Base-by-base conservation (phyloP, 495 filamentous ascomycete genomes). In the Amniculicola lignicola region DNA sequence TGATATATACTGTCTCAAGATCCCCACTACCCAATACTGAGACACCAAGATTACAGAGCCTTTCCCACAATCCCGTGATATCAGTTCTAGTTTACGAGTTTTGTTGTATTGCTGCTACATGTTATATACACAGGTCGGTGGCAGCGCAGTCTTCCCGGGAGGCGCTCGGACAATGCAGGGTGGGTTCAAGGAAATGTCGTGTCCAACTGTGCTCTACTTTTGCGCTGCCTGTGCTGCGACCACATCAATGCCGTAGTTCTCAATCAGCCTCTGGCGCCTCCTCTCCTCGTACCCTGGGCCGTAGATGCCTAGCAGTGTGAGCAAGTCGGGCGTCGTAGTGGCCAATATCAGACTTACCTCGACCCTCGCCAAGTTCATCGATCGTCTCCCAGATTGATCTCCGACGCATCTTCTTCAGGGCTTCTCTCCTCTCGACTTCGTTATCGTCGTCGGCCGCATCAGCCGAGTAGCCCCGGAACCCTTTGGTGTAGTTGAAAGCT, bases 201-300 rank as follows among this genome's bases (percentile, higher is more conserved):
- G n/a, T n/a, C n/a, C n/a, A n/a, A n/a, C n/a, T n/a, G n/a, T n/a
- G n/a, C n/a, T n/a, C n/a, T n/a, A n/a, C n/a, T 33, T 7, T 33
- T 33, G 7, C 29, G 7, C 7, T 7, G 9, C 35, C 33, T 39
- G 11, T 39, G 48, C 48, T 15, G 11, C 39, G 23, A 19, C 29
- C 5, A 97, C 82, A 46, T 96, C 90, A 57, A 96, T 81, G 51
- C 92, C 91, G 65, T 96, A 97, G 59, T 83, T 86, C 75, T 92
- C 82, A 78, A 92, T 87, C 67, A 99, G 80, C 47, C 90, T 80
- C 71, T 89, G 77, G 45, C 80, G 77, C 62, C 94, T 82, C 70
- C 94, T 77, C 76, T 97, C 90, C 57, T 85, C 85, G 57, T 95
- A 98, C 22, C 89, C 89, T 12, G 87, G 85, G 24, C 78, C 89